Conservation (phyloP, 768 basidiomycete genomes). For the Amanita molliuscula region DNA sequence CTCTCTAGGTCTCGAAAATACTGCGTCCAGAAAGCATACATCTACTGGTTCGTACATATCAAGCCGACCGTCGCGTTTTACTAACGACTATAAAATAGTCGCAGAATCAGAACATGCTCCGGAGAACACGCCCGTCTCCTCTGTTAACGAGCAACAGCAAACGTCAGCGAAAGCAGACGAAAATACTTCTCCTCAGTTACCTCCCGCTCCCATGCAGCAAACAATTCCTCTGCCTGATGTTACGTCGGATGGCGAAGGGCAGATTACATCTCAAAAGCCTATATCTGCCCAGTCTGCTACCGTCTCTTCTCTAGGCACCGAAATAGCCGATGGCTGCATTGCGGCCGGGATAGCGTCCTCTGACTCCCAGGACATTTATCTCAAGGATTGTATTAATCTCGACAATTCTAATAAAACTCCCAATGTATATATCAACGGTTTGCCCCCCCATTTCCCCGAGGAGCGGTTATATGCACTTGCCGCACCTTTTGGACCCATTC, state of each 20-base stretch:
- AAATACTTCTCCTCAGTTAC: conserved; percentile 11
- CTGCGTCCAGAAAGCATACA: not conserved
- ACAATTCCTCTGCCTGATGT: conserved; percentile 24
- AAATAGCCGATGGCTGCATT: conserved; percentile 5
- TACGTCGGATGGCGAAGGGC: conserved; percentile 5
- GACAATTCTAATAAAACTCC: conserved; percentile 37
- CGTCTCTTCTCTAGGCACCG: not conserved
- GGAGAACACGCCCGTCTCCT: not conserved
- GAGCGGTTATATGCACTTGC: conserved; percentile 68
- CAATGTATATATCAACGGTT: conserved; percentile 83
- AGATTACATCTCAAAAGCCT: conserved; percentile 8
- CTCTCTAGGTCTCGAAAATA: conserved; percentile 5
- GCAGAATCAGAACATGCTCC: not conserved
- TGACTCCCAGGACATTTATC: conserved; percentile 1
- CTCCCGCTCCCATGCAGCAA: conserved; percentile 20
- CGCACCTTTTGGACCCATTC: conserved; percentile 58
- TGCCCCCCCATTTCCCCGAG: conserved; percentile 76
- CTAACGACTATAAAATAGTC: not conserved
- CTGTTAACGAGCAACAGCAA: not conserved
- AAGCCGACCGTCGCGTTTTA: not conserved
- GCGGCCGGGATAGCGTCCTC: not conserved
- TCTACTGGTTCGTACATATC: not conserved
- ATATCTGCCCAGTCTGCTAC: conserved; percentile 5
- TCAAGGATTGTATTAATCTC: conserved; percentile 7
- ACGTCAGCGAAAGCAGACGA: not conserved